Base-by-base conservation (phyloP, 441 rosid species). In the Flueggea neowawraea region DNA sequence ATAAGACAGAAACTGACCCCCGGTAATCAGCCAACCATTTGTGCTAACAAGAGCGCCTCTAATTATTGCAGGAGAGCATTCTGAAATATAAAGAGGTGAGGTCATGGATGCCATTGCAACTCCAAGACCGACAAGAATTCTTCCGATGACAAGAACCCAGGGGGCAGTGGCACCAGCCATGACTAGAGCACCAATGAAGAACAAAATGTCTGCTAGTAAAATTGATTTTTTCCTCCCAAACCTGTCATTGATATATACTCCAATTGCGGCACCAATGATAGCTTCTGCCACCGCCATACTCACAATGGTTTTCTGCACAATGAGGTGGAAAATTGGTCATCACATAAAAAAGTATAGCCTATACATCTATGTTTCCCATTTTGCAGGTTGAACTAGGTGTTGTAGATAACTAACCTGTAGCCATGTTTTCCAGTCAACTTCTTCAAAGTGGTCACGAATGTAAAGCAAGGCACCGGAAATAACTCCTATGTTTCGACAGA, bases 81-180 rank as follows among this genome's bases (percentile, higher is more conserved):
- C 96, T 0, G 98, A 90, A 14, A 93, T 90, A 59, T 93, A 93
- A 31, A 90, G 92, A 15, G 97, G 97, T 0, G 98, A 39, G 0
- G 97, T 86, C 95, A 90, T 87, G 50, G 97, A 94, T 50, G 98
- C 97, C 95, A 88, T 90, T 59, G 97, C 98, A 3, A 94, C 98
- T 12, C 98, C 98, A 13, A 85, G 65, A 4, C 98, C 96, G 1
- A 85, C 93, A 8, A 90, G 74, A 52, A 89, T 61, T 55, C 97
- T 81, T 5, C 97, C 98, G 1, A 85, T 0, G 54, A 91, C 80
- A 56, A 85, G 73, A 41, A 87, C 75, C 85, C 82, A 80, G 0
- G 97, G 93, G 45, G 77, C 84, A 0, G 92, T 95, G 65, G 98
- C 90, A 7, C 57, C 2, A 0, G 90, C 93, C 98, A 91, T 91